Base-by-base conservation (phyloP, 176 grass and related monocot genomes). In the Cenchrus fungigraminus region DNA sequence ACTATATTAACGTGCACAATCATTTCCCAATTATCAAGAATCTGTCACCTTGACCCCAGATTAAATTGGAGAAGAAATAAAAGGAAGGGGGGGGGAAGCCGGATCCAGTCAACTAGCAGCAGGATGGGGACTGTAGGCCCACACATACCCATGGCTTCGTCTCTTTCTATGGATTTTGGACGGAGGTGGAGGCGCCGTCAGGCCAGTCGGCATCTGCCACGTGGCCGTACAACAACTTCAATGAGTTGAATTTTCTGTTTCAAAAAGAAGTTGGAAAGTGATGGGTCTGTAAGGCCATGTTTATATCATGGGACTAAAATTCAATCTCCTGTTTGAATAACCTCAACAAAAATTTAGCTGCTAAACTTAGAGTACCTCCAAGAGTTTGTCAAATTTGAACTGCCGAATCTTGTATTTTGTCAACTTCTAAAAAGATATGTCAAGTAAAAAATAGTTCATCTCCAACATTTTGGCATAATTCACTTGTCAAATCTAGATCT, bases 141-240 rank as follows among this genome's bases (percentile, higher is more conserved):
- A 19, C 51, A 81, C 31, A 81, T 28, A 2, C 52, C 17, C 56
- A 1, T 6, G 78, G 47, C 64, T 50, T 16, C 40, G 66, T 74
- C 78, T 61, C 49, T 67, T 83, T 81, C 65, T 69, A 17, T 81
- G 49, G 73, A 52, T 55, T 54, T 65, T 17, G 76, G 74, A 67
- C 57, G 15, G 54, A 17, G 52, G 31, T 14, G 59, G 61, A 74
- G 84, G 63, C 52, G 31, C 79, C 88, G 84, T 68, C 84, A 83
- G 19, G 2, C 73, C 67, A 79, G 22, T 79, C 65, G 57, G 3
- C 10, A 20, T 9, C 20, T n/a, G 29, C 66, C 88, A 86, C 25
- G 44, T 89, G 53, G 62, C 29, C 50, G 25, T 4, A 20, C 1
- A 31, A 4, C 3, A 19, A 51, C 82, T 76, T 68, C 9, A 22